Evolutionary conservation across 2,329 filamentous ascomycete genomes (phyloP).

Genomic region (Diaporthe ampelina): DNA sequence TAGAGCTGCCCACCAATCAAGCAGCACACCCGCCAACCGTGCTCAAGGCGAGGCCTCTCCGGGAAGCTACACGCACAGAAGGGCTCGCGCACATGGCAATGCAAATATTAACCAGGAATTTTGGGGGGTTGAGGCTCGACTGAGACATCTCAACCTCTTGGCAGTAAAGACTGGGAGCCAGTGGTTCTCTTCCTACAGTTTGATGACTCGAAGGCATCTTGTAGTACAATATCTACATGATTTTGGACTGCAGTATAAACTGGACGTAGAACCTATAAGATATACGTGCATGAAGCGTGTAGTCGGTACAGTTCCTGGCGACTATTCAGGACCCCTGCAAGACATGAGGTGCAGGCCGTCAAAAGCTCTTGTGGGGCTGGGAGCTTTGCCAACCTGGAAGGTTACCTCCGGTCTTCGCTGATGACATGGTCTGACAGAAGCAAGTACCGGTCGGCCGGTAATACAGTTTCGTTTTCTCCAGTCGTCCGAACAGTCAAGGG

Average conservation of each 20-base stretch:
- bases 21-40: conserved; percentile 7
- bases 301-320: background rate
- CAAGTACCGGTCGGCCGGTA: background rate
- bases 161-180: background rate
- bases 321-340: background rate
- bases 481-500: background rate
- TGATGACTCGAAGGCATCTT: background rate
- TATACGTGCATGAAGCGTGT: background rate
- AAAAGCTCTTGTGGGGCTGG: conserved; percentile 13
- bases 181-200: background rate
- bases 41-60: conserved; percentile 29
- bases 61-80: background rate
- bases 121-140: background rate
- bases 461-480: background rate
- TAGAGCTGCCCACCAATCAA: conserved; percentile 25
- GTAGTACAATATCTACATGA: background rate
- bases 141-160: background rate
- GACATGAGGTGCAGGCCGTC: background rate
- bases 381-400: conserved; percentile 7
- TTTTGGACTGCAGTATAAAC: background rate
- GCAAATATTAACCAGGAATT: background rate
- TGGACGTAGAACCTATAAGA: background rate
- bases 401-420: conserved; percentile 10
- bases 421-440: conserved; percentile 5
- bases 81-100: background rate